Evolutionary conservation across 2,329 filamentous ascomycete species (phyloP), one percentile per base, ranked within the genome.

Genomic region (Akanthomyces uredinophilus): DNA sequence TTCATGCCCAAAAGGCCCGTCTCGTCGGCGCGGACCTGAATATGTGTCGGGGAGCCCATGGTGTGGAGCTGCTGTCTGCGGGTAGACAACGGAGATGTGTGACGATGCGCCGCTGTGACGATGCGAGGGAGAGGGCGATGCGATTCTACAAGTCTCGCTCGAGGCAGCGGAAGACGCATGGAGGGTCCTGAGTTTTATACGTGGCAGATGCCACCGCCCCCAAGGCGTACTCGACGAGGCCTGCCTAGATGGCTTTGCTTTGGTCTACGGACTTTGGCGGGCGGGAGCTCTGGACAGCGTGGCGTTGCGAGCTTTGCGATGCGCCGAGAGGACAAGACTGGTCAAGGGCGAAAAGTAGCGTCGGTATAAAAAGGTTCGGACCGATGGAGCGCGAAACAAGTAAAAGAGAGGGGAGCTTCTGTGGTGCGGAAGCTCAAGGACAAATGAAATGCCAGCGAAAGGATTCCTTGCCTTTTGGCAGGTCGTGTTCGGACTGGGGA

Each of bases 21-120:
- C 59, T 85, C 77, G 3, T 78, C 71, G 1, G 79, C 70, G 5
- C 72, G 69, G 58, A 87, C 73, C 22, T 78, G 70, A 55, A 87
- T 80, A 16, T 74, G 77, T 65, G 75, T 78, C 2, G 81, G 66
- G 2, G 80, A 80, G 1, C 81, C 78, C 78, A 82, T 82, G 50
- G 56, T 72, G 58, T 39, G 27, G 14, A 60, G 47, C 10, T 24
- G 47, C 10, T 24, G 47, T 52, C 39, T 46, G 58, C 29, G 39
- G 13, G 46, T 22, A 16, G 13, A 16, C 51, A 50, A 4, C 39
- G 37, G 43, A 52, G 41, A 39, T 43, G 27, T 37, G 41, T 44
- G 49, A 8, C 39, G 58, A 22, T 49, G 37, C 22, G 41, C 18
- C 22, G 44, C n/a, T n/a, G n/a, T n/a, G n/a, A n/a, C 32, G 16